phyloP scores from a whole-genome alignment of 306 rosid genomes.

The Vicia villosa region DNA sequence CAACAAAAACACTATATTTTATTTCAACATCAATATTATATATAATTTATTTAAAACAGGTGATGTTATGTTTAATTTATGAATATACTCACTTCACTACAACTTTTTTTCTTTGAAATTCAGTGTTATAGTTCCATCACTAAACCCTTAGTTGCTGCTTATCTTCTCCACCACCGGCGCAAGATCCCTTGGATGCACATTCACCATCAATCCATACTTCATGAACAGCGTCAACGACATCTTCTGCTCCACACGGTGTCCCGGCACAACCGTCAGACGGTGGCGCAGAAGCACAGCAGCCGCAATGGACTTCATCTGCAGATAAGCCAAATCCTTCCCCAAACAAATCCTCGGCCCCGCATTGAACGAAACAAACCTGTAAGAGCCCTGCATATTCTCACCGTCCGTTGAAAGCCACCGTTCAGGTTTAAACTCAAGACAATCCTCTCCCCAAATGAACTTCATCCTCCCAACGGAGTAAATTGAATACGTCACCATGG shows the following conservation, averaged over 20 bases:
- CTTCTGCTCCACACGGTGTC: constrained; percentile 89
- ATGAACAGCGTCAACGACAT: constrained; percentile 92
- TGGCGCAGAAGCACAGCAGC: constrained; percentile 76
- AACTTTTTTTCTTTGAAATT: background rate
- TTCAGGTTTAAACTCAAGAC: constrained; percentile 81
- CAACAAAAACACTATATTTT: no score
- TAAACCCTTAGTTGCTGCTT: background rate
- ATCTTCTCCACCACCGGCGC: constrained; percentile 51
- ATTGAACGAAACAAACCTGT: constrained; percentile 71
- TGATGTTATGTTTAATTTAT: no score
- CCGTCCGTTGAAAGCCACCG: constrained; percentile 71
- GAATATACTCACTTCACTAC: no score
- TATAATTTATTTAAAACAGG: no score
- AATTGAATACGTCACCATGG: constrained; percentile 67
- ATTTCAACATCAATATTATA: no score
- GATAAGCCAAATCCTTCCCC: constrained; percentile 86
- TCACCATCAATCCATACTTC: constrained; percentile 81
- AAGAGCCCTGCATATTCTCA: constrained; percentile 52
- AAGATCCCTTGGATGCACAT: constrained; percentile 66
- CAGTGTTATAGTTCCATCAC: background rate
- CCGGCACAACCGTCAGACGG: constrained; percentile 52
- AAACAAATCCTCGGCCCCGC: constrained; percentile 88
- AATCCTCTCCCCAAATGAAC: constrained; percentile 89
- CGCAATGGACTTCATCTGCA: constrained; percentile 92
- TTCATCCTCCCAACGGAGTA: constrained; percentile 82